A percentile compares a stretch with the other conserved stretches of the same genome.
phyloP scores from a whole-genome alignment of 108 stramenopile genomes.

The Pseudonitzschia delicatissima region DNA sequence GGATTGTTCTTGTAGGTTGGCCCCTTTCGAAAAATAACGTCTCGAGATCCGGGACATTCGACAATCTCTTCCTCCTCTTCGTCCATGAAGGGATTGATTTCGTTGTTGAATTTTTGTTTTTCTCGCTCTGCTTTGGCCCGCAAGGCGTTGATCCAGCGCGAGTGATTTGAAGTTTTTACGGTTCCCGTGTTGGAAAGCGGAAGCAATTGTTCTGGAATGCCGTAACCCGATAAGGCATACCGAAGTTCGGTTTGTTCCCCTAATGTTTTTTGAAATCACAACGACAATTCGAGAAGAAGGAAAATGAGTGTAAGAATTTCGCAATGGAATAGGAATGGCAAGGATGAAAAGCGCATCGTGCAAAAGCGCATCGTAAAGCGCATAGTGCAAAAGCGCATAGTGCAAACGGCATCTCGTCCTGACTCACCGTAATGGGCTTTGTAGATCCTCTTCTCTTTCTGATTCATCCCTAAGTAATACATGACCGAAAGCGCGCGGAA shows the following conservation, averaged over 20 bases:
- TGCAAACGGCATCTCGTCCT: neutral
- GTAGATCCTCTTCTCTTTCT: neutral
- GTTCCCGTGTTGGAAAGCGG: conserved; percentile 14
- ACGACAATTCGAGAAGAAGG: neutral
- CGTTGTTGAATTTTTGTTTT: neutral
- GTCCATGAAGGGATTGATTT: neutral
- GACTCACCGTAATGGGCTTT: neutral
- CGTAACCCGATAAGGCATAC: conserved; percentile 1
- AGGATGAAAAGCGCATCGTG: neutral
- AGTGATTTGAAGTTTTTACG: conserved; percentile 13
- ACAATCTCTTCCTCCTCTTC: neutral
- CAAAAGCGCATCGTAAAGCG: neutral
- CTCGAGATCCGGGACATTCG: conserved; percentile 2
- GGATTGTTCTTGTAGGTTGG: neutral
- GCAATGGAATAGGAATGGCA: neutral
- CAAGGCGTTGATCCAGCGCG: conserved; percentile 17
- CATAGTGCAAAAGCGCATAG: neutral
- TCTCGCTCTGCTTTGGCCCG: neutral
- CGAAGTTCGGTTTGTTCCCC: neutral
- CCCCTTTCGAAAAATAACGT: conserved; percentile 9
- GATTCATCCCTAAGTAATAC: neutral
- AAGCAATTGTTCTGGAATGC: conserved; percentile 21
- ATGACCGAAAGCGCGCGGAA: neutral
- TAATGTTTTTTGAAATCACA: neutral
- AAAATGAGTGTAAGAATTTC: neutral